Evolutionary conservation across 441 rosid genomes (phyloP).

Genomic region (Adansonia madagascariensis): DNA sequence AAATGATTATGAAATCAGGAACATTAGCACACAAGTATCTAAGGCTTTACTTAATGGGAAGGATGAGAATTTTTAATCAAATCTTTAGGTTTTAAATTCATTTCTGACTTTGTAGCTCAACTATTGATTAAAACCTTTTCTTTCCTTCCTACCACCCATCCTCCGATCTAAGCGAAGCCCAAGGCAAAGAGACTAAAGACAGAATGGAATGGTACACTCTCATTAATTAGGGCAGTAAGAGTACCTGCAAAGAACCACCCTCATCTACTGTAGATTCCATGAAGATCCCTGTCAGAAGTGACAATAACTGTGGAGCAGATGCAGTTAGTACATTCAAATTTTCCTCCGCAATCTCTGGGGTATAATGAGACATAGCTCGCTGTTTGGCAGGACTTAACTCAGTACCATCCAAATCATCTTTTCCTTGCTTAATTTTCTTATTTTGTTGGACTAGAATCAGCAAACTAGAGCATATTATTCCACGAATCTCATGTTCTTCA

Average conservation of each 20-base stretch:
- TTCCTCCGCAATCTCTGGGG: slow-evolving; percentile 51
- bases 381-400: slow-evolving; percentile 51
- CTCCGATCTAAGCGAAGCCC: not conserved
- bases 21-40: not conserved
- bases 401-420: slow-evolving; percentile 35
- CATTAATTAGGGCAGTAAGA: not conserved
- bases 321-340: slow-evolving; percentile 64
- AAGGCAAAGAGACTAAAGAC: not conserved
- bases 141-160: not conserved
- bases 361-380: slow-evolving; percentile 60
- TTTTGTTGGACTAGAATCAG: slow-evolving; percentile 78
- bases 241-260: slow-evolving; percentile 91
- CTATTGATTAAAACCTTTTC: not conserved
- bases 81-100: not conserved
- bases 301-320: slow-evolving; percentile 64
- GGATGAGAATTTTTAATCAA: not conserved
- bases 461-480: slow-evolving; percentile 75
- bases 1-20: not conserved
- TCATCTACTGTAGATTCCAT: slow-evolving; percentile 74
- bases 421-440: slow-evolving; percentile 52
- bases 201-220: not conserved
- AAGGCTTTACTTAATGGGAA: not conserved
- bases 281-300: slow-evolving; percentile 60
- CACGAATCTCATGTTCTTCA: slow-evolving; percentile 66
- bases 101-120: not conserved